phyloP scores from a whole-genome alignment of 176 grass and related monocot species.

The Leersia perrieri region DNA sequence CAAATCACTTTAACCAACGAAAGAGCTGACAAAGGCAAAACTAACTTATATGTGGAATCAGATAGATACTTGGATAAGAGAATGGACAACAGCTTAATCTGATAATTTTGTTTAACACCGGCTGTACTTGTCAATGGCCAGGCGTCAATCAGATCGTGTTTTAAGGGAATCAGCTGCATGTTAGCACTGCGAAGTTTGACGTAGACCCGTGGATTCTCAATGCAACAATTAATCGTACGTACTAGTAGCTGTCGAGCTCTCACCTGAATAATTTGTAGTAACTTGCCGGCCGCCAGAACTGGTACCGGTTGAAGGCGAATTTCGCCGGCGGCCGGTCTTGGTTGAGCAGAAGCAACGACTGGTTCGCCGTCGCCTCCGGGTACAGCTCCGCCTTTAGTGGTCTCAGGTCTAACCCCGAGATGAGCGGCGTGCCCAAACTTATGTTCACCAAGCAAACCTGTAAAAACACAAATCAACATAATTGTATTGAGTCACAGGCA shows the following conservation, averaged over 20 bases:
- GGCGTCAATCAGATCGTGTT: background rate
- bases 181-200: no score
- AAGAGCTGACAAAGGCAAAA: no score
- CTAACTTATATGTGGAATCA: no score
- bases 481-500: no score
- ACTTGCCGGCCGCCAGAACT: conserved; percentile 14
- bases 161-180: background rate
- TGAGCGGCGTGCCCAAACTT: conserved; percentile 51
- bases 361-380: conserved; percentile 31
- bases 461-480: background rate
- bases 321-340: background rate
- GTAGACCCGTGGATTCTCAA: no score
- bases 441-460: conserved; percentile 55
- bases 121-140: background rate
- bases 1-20: no score
- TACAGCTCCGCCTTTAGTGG: conserved; percentile 37
- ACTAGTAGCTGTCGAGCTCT: background rate
- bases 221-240: no score
- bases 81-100: background rate
- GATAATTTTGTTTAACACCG: background rate
- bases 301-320: conserved; percentile 15
- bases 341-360: conserved; percentile 30
- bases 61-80: no score
- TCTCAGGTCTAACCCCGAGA: conserved; percentile 53
- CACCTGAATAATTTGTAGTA: background rate